These are phyloP conservation scores for Pistacia vera DNA, from an alignment of 345 rosid genomes.

Conservation along the genomic window DNA sequence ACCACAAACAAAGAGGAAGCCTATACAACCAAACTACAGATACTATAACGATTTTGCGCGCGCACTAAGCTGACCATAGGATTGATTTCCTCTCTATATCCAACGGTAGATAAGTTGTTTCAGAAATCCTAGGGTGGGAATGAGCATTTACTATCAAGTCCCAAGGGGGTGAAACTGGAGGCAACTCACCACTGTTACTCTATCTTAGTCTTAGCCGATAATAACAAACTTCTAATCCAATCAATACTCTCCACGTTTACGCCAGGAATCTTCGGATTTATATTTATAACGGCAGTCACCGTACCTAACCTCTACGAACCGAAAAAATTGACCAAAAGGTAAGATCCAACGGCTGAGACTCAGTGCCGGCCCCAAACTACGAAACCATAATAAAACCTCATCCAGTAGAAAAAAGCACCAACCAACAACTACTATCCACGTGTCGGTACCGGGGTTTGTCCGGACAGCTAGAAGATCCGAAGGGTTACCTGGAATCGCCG, in stretches of 20 bases:
- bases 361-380: conserved; percentile 31
- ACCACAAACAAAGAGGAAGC: no score
- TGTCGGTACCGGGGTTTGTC: conserved; percentile 23
- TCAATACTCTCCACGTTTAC: neutral
- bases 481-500: conserved; percentile 75
- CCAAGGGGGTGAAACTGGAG: neutral
- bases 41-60: no score
- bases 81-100: neutral
- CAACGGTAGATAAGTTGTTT: neutral
- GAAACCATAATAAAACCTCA: conserved; percentile 26
- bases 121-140: neutral
- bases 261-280: conserved; percentile 13
- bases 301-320: conserved; percentile 22
- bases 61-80: neutral
- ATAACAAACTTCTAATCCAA: neutral
- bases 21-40: no score
- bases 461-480: conserved; percentile 42
- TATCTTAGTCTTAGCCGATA: conserved; percentile 34
- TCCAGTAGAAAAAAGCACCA: conserved; percentile 20
- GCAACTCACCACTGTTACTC: neutral
- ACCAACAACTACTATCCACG: conserved; percentile 40
- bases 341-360: conserved; percentile 57
- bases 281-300: conserved; percentile 29
- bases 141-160: neutral
- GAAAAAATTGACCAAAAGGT: conserved; percentile 10